Base-by-base conservation (phyloP, 2,329 filamentous ascomycete genomes). In the Colletotrichum phormii region DNA sequence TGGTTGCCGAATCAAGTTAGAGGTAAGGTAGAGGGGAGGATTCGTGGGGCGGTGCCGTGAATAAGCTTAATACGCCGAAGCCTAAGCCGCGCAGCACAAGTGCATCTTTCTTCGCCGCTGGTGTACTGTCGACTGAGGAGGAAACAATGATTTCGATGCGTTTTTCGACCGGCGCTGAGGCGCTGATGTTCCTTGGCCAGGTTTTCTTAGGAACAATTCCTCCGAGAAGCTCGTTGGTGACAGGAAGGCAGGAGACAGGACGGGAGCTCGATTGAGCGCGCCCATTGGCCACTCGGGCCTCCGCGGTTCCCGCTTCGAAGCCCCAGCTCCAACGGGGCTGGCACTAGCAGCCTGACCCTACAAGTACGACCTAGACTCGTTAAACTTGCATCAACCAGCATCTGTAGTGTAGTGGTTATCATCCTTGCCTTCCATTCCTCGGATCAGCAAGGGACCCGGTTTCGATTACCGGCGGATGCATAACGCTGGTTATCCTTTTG, bases 381-480 rank as follows among this genome's bases (percentile, higher is more conserved):
- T n/a, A n/a, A n/a, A n/a, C n/a, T n/a, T n/a, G n/a, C n/a, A n/a
- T n/a, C n/a, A 1, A 31, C 26, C 18, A 46, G 65, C 69, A 68
- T 68, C 60, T 49, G 59, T 69, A 72, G 65, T 69, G 69, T 71
- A 71, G 69, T 42, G 69, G 69, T 71, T 68, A 71, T 71, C 69
- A 71, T 71, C 69, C 69, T 58, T 68, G 69, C 69, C 69, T 71
- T 71, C 69, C 69, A 71, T 22, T 49, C 7, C 3, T 5, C 13
- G 33, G 37, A 11, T 7, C 18, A 71, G 69, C 69, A 68, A 58
- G 69, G 69, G 69, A 71, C 64, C 51, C 64, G 69, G 53, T 37
- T 71, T 71, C 69, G 69, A 71, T 42, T 71, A 37, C 53, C 69
- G 64, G 51, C 57, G 58, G 64, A 68, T 68, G 69, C 69, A 71